These are phyloP conservation scores for Sarcodon sp. DNA, from an alignment of 768 basidiomycete species.

Conservation along the genomic window DNA sequence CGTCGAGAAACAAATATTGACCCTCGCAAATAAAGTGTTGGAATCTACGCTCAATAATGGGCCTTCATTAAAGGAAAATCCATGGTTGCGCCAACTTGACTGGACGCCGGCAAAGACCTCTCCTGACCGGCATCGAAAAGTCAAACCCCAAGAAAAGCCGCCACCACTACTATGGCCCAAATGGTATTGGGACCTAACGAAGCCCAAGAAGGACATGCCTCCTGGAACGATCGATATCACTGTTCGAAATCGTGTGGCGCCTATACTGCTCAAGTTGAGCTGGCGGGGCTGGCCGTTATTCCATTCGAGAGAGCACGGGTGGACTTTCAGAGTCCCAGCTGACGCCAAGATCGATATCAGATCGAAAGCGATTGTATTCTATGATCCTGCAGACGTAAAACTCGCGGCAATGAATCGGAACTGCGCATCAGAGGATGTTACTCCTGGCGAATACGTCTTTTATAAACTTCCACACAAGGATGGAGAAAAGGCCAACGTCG, in stretches of 20 bases:
- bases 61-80: slow-evolving; percentile 22
- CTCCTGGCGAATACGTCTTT: slow-evolving; percentile 47
- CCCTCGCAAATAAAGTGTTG: slow-evolving; percentile 26
- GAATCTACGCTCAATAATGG: slow-evolving; percentile 2
- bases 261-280: slow-evolving; percentile 72
- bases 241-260: slow-evolving; percentile 69
- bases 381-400: background rate
- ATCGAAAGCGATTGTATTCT: slow-evolving; percentile 11
- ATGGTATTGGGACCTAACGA: slow-evolving; percentile 91
- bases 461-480: slow-evolving; percentile 96
- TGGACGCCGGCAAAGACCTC: slow-evolving; percentile 28
- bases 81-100: slow-evolving; percentile 55
- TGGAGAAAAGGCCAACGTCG: slow-evolving; percentile 92
- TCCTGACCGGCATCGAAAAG: slow-evolving; percentile 3
- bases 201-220: slow-evolving; percentile 50
- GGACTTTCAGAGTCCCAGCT: slow-evolving; percentile 70
- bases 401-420: slow-evolving; percentile 30
- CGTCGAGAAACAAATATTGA: slow-evolving; percentile 21
- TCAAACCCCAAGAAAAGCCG: slow-evolving; percentile 9
- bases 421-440: slow-evolving; percentile 38
- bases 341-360: slow-evolving; percentile 31
- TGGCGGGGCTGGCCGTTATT: slow-evolving; percentile 85
- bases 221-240: slow-evolving; percentile 79
- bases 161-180: slow-evolving; percentile 73
- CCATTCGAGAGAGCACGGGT: slow-evolving; percentile 78